Conservation (phyloP, 2,329 filamentous ascomycete genomes). For the Hansfordia pulvinata region DNA sequence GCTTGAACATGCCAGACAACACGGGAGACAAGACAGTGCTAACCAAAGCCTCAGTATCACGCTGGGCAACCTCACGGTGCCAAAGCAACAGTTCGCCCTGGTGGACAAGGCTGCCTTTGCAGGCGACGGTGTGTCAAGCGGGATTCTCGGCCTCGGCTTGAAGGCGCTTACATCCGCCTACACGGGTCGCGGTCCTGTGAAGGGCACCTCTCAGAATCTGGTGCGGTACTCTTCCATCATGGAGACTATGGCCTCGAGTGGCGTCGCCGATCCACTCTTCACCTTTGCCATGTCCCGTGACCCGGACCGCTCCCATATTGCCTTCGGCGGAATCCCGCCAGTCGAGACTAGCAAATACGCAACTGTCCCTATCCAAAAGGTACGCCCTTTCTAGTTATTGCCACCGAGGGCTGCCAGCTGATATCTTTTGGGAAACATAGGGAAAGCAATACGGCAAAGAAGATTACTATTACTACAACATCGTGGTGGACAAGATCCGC, state of each 20-base stretch:
- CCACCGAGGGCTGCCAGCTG: background rate
- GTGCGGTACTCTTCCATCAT: conserved; percentile 15
- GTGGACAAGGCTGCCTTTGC: conserved; percentile 14
- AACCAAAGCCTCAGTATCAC: conserved; percentile 10
- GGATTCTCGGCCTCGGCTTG: conserved; percentile 18
- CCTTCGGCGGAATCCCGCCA: conserved; percentile 18
- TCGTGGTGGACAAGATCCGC: conserved; percentile 9
- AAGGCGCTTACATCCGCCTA: conserved; percentile 15
- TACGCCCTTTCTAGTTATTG: conserved; percentile 1
- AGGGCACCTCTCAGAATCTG: conserved; percentile 9
- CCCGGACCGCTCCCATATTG: conserved; percentile 15
- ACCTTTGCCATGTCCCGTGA: conserved; percentile 19
- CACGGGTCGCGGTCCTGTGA: conserved; percentile 7
- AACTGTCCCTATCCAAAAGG: conserved; percentile 13
- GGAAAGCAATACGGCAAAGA: conserved; percentile 5
- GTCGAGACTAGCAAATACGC: conserved; percentile 14
- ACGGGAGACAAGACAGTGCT: background rate
- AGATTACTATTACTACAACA: conserved; percentile 17
- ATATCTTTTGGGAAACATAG: conserved; percentile 1
- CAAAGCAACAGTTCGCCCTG: conserved; percentile 17
- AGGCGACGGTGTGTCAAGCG: conserved; percentile 17
- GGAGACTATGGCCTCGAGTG: conserved; percentile 11
- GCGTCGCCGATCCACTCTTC: conserved; percentile 11
- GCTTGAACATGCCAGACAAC: background rate
- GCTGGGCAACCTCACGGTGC: conserved; percentile 12